phyloP scores from a whole-genome alignment of 2,329 filamentous ascomycete genomes.

The Anisogramma anomala region DNA sequence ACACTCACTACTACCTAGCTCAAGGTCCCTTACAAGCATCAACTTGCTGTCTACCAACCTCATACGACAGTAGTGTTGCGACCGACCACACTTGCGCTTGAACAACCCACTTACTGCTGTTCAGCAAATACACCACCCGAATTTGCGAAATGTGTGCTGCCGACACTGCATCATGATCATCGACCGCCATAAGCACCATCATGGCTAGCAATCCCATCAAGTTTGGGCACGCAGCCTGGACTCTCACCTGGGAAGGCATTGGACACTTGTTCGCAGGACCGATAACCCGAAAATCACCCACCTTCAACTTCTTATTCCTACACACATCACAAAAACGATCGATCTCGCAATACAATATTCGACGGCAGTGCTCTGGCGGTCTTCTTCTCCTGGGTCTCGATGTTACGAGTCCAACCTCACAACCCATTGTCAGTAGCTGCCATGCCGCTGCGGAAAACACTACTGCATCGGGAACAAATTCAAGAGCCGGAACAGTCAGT shows the following conservation, averaged over 20 bases:
- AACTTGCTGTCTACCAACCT: too few relatives aligned
- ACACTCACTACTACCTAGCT: too few relatives aligned
- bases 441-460: conserved; percentile 28
- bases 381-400: conserved; percentile 38
- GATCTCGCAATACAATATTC: conserved; percentile 25
- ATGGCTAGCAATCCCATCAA: conserved; percentile 14
- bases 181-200: conserved; percentile 1
- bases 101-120: not conserved
- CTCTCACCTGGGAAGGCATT: conserved; percentile 11
- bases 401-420: conserved; percentile 28
- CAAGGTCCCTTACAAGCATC: too few relatives aligned
- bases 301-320: conserved; percentile 19
- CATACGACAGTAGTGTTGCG: too few relatives aligned
- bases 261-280: conserved; percentile 5
- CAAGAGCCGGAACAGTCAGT: conserved; percentile 23
- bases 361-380: conserved; percentile 42
- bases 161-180: conserved; percentile 9
- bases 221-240: conserved; percentile 8
- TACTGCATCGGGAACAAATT: conserved; percentile 17
- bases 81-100: not conserved
- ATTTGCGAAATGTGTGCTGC: not conserved
- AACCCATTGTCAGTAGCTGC: conserved; percentile 29
- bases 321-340: conserved; percentile 16
- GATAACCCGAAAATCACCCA: conserved; percentile 13
- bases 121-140: not conserved